phyloP scores from a whole-genome alignment of 306 rosid genomes.

The Cicer judaicum region DNA sequence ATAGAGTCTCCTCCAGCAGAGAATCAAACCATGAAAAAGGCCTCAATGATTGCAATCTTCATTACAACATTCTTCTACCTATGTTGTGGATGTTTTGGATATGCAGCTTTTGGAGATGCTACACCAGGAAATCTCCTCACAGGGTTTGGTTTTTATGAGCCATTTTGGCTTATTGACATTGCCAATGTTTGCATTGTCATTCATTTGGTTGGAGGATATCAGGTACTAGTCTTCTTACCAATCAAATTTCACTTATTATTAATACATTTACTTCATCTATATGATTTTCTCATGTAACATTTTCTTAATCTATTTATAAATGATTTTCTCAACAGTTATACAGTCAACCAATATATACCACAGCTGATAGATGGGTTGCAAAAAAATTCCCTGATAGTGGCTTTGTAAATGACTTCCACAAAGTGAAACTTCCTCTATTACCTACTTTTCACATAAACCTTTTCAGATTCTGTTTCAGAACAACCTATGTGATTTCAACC shows the following conservation, averaged over 20 bases:
- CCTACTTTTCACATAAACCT: conserved; percentile 54
- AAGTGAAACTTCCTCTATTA: conserved; percentile 60
- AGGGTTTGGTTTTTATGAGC: conserved; percentile 82
- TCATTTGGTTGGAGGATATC: conserved; percentile 90
- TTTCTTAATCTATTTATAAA: background rate
- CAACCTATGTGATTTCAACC: conserved; percentile 71
- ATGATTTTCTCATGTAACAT: background rate
- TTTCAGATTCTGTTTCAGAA: conserved; percentile 70
- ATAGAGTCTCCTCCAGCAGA: conserved; percentile 83
- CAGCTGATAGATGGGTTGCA: conserved; percentile 63
- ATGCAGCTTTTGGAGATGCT: conserved; percentile 80
- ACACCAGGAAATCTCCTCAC: conserved; percentile 91
- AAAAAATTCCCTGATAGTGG: conserved; percentile 64
- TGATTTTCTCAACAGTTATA: conserved; percentile 54
- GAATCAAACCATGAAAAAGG: conserved; percentile 84
- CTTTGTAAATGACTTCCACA: conserved; percentile 60
- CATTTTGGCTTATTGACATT: conserved; percentile 79
- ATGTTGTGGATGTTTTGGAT: conserved; percentile 91
- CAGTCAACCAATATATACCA: conserved; percentile 68
- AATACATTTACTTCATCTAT: background rate
- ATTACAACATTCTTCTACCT: conserved; percentile 88
- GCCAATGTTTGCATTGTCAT: conserved; percentile 82
- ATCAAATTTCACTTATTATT: background rate
- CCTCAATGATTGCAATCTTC: conserved; percentile 62
- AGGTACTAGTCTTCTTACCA: conserved; percentile 58